Conservation (phyloP, 2,329 filamentous ascomycete species). For the Fusarium verticillioides region DNA sequence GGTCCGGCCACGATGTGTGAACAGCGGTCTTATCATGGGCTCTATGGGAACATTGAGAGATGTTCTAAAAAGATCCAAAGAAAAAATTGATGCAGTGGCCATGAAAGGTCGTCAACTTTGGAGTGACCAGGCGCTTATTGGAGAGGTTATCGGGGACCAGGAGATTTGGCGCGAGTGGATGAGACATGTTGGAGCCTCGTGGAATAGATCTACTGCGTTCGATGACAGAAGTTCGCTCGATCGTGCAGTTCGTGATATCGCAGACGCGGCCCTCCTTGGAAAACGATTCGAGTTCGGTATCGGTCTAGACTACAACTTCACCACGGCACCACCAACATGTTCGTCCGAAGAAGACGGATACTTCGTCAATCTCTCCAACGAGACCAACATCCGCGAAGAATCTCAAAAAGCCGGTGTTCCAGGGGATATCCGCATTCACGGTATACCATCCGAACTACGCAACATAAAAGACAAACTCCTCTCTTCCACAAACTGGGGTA, state of each 20-base stretch:
- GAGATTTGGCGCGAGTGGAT: slow-evolving; percentile 52
- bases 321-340: slow-evolving; percentile 51
- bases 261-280: slow-evolving; percentile 44
- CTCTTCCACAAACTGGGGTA: slow-evolving; percentile 44
- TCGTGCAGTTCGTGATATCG: slow-evolving; percentile 41
- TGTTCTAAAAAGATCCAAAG: slow-evolving; percentile 41
- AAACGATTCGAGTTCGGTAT: slow-evolving; percentile 53
- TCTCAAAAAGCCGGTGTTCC: slow-evolving; percentile 48
- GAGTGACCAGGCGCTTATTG: slow-evolving; percentile 54
- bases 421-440: slow-evolving; percentile 43
- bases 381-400: slow-evolving; percentile 30
- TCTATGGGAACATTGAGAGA: slow-evolving; percentile 46
- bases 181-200: slow-evolving; percentile 43
- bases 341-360: slow-evolving; percentile 52
- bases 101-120: slow-evolving; percentile 50
- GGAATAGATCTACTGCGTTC: slow-evolving; percentile 46
- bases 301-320: slow-evolving; percentile 53
- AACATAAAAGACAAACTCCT: slow-evolving; percentile 26
- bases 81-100: slow-evolving; percentile 45
- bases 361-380: slow-evolving; percentile 48
- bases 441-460: slow-evolving; percentile 45
- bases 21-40: slow-evolving; percentile 52
- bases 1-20: slow-evolving; percentile 50
- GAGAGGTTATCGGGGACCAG: slow-evolving; percentile 54
- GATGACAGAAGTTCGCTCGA: slow-evolving; percentile 21